These are phyloP conservation scores for Lotus japonicus DNA, from an alignment of 306 rosid species.

Conservation along the genomic window DNA sequence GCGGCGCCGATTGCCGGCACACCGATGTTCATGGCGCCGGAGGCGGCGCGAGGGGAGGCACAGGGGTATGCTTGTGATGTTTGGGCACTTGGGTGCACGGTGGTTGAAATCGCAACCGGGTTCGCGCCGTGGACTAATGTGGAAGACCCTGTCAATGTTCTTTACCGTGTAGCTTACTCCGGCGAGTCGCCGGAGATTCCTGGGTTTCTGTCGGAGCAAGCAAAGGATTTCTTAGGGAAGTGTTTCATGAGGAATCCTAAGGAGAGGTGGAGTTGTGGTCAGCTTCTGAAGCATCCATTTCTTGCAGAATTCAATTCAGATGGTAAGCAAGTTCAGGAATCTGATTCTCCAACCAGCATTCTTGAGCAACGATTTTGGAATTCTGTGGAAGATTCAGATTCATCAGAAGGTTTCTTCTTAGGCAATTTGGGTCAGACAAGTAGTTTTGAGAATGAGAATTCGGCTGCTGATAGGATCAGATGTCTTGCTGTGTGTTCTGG, in stretches of 20 bases:
- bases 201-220: constrained; percentile 59
- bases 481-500: constrained; percentile 44
- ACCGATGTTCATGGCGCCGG: constrained; percentile 92
- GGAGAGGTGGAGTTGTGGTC: constrained; percentile 68
- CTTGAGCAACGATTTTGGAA: constrained; percentile 77
- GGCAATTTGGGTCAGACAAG: constrained; percentile 14
- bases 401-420: neutral
- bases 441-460: constrained; percentile 7
- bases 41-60: constrained; percentile 82
- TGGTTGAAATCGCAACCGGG: constrained; percentile 73
- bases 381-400: constrained; percentile 36
- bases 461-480: constrained; percentile 48
- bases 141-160: constrained; percentile 48
- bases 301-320: constrained; percentile 35
- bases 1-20: constrained; percentile 44
- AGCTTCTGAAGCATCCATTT: constrained; percentile 76
- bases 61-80: constrained; percentile 71
- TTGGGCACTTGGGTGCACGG: constrained; percentile 91
- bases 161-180: constrained; percentile 63
- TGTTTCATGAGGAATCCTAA: constrained; percentile 70
- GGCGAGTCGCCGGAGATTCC: constrained; percentile 67
- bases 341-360: constrained; percentile 78
- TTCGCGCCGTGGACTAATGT: constrained; percentile 62
- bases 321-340: constrained; percentile 31
- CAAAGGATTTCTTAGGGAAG: constrained; percentile 69